Percentiles rank a stretch among this genome's conserved stretches.
These are phyloP conservation scores for Scheffersomyces stambukii DNA, from an alignment of 1,139 yeast genomes.

Conservation along the genomic window DNA sequence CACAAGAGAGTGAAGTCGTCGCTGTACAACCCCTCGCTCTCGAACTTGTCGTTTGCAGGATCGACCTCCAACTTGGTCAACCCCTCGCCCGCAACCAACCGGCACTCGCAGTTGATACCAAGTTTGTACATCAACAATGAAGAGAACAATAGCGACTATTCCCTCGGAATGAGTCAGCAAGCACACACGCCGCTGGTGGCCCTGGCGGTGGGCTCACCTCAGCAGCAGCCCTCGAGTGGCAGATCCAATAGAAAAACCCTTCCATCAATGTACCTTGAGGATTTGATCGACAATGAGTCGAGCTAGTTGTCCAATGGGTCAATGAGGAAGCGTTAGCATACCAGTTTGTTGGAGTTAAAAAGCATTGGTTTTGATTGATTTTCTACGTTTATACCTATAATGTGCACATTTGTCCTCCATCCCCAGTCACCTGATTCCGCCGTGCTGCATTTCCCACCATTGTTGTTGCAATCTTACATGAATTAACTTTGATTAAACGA, in stretches of 20 bases:
- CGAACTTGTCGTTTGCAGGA: conserved; percentile 22
- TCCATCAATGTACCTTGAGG: conserved; percentile 57
- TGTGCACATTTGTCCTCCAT: not conserved
- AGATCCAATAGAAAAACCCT: conserved; percentile 30
- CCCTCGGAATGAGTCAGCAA: conserved; percentile 17
- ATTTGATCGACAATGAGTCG: conserved; percentile 40
- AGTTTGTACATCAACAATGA: conserved; percentile 35
- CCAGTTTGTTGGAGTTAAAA: too few relatives aligned
- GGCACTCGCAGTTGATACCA: conserved; percentile 33
- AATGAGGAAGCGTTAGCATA: too few relatives aligned
- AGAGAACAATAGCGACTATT: conserved; percentile 31
- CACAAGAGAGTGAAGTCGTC: conserved; percentile 31
- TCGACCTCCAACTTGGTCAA: conserved; percentile 22
- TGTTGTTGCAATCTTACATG: not conserved
- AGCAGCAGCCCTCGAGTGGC: conserved; percentile 9
- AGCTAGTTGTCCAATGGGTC: too few relatives aligned
- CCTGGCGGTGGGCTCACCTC: conserved; percentile 8
- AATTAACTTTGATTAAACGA: too few relatives aligned
- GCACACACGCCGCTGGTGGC: conserved; percentile 7
- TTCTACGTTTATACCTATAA: conserved; percentile 1
- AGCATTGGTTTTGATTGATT: too few relatives aligned
- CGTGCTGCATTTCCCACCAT: not conserved
- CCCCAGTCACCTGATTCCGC: not conserved
- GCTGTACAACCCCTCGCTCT: conserved; percentile 17
- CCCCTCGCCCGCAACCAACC: conserved; percentile 23